A percentile compares a stretch with the other conserved stretches of the same genome.
phyloP scores from a whole-genome alignment of 352 stramenopile genomes.

The Globisporangium perplexum region DNA sequence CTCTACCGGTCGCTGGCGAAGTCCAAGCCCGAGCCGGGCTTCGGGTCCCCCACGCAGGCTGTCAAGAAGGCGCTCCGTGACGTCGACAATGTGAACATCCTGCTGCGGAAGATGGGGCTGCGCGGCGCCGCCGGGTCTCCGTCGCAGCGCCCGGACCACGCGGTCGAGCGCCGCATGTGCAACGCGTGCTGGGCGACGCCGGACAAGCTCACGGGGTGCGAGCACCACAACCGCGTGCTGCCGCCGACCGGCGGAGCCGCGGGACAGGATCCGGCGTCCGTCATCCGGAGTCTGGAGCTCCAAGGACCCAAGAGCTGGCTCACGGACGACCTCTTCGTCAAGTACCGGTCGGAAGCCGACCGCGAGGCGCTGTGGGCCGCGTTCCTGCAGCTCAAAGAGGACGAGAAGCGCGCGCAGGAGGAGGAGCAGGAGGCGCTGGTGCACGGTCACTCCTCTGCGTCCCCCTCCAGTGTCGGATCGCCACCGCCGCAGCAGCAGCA shows the following conservation, averaged over 20 bases:
- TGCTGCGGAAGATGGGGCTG: conserved; percentile 69
- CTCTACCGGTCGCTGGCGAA: conserved; percentile 73
- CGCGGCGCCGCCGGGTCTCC: conserved; percentile 26
- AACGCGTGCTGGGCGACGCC: conserved; percentile 68
- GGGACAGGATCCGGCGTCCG: neutral
- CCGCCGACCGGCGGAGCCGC: conserved; percentile 17
- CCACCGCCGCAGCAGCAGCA: conserved; percentile 6
- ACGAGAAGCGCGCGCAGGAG: conserved; percentile 22
- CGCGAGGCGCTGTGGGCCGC: conserved; percentile 56
- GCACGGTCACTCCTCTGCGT: conserved; percentile 1
- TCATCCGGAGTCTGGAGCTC: conserved; percentile 31
- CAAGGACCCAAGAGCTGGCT: conserved; percentile 78
- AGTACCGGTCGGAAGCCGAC: conserved; percentile 71
- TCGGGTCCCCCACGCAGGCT: conserved; percentile 17
- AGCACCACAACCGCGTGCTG: conserved; percentile 45
- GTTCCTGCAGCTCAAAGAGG: conserved; percentile 36
- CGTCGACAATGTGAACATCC: conserved; percentile 62
- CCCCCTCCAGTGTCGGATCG: neutral
- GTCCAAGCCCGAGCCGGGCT: conserved; percentile 28
- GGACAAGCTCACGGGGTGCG: conserved; percentile 53
- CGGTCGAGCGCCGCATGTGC: conserved; percentile 76
- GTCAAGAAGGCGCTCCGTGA: conserved; percentile 60
- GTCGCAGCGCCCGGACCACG: conserved; percentile 47
- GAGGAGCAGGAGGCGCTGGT: conserved; percentile 24
- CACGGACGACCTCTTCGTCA: conserved; percentile 74